phyloP scores from a whole-genome alignment of 352 stramenopile species.

The Globisporangium paroecandrum region DNA sequence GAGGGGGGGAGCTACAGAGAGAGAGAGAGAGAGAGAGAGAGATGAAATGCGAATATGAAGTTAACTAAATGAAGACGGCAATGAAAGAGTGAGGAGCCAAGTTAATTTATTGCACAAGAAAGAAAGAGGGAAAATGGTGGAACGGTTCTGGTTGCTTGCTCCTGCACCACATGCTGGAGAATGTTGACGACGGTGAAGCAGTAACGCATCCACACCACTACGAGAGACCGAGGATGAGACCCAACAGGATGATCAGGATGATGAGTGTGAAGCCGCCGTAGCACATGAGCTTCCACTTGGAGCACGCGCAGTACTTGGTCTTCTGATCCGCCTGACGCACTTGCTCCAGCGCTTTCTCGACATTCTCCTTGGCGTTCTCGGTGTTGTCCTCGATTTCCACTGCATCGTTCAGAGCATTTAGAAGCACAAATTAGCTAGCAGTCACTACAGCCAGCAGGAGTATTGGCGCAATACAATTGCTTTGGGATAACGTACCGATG shows the following conservation, averaged over 20 bases:
- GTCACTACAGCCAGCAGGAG: neutral
- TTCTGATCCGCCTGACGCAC: conserved; percentile 68
- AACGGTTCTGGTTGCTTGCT: neutral
- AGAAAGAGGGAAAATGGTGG: neutral
- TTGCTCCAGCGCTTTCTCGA: conserved; percentile 62
- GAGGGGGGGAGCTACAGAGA: neutral
- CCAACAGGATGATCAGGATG: conserved; percentile 52
- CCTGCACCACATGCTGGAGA: neutral
- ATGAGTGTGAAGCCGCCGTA: conserved; percentile 53
- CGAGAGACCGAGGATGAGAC: conserved; percentile 40
- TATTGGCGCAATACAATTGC: neutral
- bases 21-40: too few relatives aligned
- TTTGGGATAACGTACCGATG: conserved; percentile 33
- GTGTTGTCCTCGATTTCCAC: conserved; percentile 85
- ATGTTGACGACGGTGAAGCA: neutral
- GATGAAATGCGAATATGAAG: neutral
- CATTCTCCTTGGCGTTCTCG: conserved; percentile 72
- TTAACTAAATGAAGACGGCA: neutral
- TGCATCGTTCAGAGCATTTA: conserved; percentile 12
- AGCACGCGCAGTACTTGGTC: conserved; percentile 70
- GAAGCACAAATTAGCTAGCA: neutral
- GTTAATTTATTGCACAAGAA: conserved; percentile 17
- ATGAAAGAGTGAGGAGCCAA: neutral
- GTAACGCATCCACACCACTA: conserved; percentile 13
- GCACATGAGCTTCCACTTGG: conserved; percentile 63